Percentiles rank a stretch among this genome's conserved stretches.
phyloP scores from a whole-genome alignment of 305 asterid species.

The Fraxinus sp. region DNA sequence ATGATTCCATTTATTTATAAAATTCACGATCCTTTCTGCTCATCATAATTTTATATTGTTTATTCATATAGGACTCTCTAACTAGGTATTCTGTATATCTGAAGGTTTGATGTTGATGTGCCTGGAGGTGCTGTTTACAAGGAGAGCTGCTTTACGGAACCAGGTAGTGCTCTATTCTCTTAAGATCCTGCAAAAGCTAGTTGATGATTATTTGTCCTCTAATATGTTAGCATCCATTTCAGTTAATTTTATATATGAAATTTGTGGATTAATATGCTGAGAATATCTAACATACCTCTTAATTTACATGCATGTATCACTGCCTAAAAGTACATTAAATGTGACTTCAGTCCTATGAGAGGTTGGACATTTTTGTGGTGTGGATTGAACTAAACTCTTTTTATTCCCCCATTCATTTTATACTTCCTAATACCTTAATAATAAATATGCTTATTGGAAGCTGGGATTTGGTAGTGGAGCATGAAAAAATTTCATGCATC shows the following conservation, averaged over 20 bases:
- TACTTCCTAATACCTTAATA: not conserved
- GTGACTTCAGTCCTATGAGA: not conserved
- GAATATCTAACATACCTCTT: not conserved
- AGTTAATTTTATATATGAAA: not conserved
- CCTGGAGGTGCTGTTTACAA: slow-evolving; percentile 95
- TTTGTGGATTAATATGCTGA: not conserved
- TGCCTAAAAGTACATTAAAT: not conserved
- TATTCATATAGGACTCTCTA: not conserved
- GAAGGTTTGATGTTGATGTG: slow-evolving; percentile 82
- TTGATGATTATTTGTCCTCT: not conserved
- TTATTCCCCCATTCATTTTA: not conserved
- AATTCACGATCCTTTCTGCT: not conserved
- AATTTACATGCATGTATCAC: not conserved
- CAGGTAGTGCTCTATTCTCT: slow-evolving; percentile 38
- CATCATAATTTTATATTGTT: not conserved
- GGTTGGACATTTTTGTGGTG: not conserved
- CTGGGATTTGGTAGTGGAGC: not conserved
- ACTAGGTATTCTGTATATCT: not conserved
- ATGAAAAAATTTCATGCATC: not conserved
- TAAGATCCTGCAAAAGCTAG: not conserved
- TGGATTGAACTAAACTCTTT: not conserved
- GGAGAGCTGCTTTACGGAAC: slow-evolving; percentile 89
- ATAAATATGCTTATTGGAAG: not conserved
- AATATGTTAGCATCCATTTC: not conserved
- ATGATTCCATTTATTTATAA: not conserved